Evolutionary conservation across 139 green algal species (phyloP).

Genomic region (Chlamydomonas asymmetrica): DNA sequence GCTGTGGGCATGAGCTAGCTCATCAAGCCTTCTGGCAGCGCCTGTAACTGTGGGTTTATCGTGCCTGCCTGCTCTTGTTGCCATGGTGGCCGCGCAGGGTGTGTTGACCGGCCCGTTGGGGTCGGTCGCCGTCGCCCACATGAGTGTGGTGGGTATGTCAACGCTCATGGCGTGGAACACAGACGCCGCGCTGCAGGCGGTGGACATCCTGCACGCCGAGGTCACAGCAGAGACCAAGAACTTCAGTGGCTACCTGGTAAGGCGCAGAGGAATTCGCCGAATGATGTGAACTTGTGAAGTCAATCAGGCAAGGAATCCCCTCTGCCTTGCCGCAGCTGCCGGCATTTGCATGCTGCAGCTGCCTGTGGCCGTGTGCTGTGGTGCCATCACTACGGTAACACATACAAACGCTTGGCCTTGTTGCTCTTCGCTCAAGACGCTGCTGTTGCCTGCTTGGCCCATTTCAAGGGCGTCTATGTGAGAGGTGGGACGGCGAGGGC

Average conservation of each 20-base stretch:
- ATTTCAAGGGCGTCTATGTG: no score
- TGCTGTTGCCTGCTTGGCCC: no score
- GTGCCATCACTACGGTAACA: background rate
- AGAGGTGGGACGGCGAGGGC: no score
- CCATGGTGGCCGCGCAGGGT: no score
- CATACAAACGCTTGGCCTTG: background rate
- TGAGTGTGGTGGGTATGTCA: conserved; percentile 17
- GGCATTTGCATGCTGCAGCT: no score
- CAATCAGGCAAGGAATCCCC: no score
- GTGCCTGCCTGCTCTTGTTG: no score
- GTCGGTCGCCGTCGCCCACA: conserved; percentile 11
- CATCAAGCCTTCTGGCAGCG: no score
- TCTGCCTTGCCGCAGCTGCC: no score
- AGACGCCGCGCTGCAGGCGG: background rate
- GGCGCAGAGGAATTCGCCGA: background rate
- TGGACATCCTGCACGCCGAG: conserved; percentile 11
- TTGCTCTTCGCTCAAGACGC: no score
- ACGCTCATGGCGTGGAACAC: conserved; percentile 36
- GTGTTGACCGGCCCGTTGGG: conserved; percentile 36
- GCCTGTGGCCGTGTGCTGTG: background rate
- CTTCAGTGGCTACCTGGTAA: conserved; percentile 34
- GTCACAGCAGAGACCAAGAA: conserved; percentile 12
- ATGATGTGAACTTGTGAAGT: background rate
- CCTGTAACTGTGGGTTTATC: no score
- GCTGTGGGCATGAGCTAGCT: no score